Conservation (phyloP, 1,139 yeast genomes). For the Lodderomyces pseudojiufengensis region DNA sequence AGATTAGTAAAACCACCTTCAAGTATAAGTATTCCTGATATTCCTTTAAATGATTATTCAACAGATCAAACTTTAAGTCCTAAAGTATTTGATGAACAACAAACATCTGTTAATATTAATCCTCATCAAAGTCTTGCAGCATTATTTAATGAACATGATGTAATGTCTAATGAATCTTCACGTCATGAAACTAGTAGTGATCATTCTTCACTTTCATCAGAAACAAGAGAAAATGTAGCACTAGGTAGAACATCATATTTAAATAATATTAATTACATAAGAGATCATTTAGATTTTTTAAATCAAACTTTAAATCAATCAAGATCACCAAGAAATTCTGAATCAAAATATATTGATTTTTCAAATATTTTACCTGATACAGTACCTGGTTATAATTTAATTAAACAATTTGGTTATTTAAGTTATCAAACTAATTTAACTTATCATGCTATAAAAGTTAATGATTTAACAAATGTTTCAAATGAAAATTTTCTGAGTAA, state of each 20-base stretch:
- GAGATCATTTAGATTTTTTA: slow-evolving; percentile 22
- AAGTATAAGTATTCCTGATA: slow-evolving; percentile 2
- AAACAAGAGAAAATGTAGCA: slow-evolving; percentile 11
- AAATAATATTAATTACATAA: slow-evolving; percentile 24
- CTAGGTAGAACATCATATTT: slow-evolving; percentile 20
- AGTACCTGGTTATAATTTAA: slow-evolving; percentile 24
- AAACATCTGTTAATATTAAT: slow-evolving; percentile 3
- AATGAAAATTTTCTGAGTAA: background rate
- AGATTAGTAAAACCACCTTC: slow-evolving; percentile 4
- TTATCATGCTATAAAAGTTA: slow-evolving; percentile 18
- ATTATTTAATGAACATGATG: slow-evolving; percentile 8
- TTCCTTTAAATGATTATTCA: slow-evolving; percentile 6
- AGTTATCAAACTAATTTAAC: slow-evolving; percentile 15
- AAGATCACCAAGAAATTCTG: slow-evolving; percentile 7
- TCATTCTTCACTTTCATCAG: slow-evolving; percentile 8
- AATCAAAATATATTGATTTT: slow-evolving; percentile 14
- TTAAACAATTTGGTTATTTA: slow-evolving; percentile 17
- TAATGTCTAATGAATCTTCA: slow-evolving; percentile 6
- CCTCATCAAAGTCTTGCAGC: slow-evolving; percentile 10
- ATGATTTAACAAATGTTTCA: background rate
- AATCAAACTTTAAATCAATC: slow-evolving; percentile 15
- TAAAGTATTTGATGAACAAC: slow-evolving; percentile 1
- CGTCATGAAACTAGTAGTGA: slow-evolving; percentile 4
- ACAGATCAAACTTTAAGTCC: slow-evolving; percentile 10
- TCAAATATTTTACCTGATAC: slow-evolving; percentile 17